A percentile compares a stretch with the other conserved stretches of the same genome.
Conservation (phyloP, 1,284 basidiomycete species). For the Ceratobasidium sp. region DNA sequence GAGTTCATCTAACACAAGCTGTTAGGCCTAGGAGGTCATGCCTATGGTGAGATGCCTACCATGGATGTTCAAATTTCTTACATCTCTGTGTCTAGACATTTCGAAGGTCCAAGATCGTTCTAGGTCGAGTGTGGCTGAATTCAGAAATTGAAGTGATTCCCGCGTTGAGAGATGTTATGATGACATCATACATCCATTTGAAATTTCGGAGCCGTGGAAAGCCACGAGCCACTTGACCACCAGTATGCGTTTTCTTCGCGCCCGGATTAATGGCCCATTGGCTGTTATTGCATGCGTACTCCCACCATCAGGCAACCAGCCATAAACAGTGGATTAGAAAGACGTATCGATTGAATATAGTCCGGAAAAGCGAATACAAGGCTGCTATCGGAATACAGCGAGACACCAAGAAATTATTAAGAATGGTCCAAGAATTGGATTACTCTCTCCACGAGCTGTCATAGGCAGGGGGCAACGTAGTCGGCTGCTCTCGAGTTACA, state of each 20-base stretch:
- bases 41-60: slow-evolving; percentile 64
- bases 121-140: background rate
- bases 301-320: background rate
- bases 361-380: background rate
- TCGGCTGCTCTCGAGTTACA: background rate
- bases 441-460: slow-evolving; percentile 24
- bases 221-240: background rate
- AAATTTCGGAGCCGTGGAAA: background rate
- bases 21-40: background rate
- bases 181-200: slow-evolving; percentile 3
- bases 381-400: background rate
- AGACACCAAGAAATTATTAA: background rate
- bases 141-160: background rate
- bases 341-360: background rate
- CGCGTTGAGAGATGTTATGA: background rate
- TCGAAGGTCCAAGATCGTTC: background rate
- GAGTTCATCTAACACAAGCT: slow-evolving; percentile 71
- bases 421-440: background rate
- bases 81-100: slow-evolving; percentile 91
- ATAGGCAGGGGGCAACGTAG: slow-evolving; percentile 21
- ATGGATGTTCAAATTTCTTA: slow-evolving; percentile 89
- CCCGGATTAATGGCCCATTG: too few species aligned
- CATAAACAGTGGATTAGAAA: background rate
- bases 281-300: background rate
- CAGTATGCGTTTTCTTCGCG: background rate